Evolutionary conservation across 2,329 filamentous ascomycete genomes (phyloP).

Genomic region (Claviceps paspali): DNA sequence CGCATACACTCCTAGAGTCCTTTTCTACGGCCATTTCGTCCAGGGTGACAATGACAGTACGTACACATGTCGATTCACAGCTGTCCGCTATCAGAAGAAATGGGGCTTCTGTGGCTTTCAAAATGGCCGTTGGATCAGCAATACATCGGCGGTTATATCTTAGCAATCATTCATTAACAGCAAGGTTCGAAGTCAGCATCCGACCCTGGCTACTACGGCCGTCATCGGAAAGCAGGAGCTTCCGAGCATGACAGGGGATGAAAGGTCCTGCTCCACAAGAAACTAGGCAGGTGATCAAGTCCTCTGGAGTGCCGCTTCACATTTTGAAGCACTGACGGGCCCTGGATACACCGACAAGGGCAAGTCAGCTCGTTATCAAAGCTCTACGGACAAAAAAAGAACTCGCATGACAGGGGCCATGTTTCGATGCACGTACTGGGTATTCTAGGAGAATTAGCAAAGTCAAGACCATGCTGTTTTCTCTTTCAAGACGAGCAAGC

Average conservation of each 20-base stretch:
- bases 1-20: not conserved
- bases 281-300: not conserved
- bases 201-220: not conserved
- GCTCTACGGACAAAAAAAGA: too few relatives aligned
- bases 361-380: not conserved
- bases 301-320: not conserved
- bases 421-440: too few relatives aligned
- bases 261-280: not conserved
- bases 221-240: not conserved
- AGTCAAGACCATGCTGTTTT: too few relatives aligned
- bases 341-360: conserved; percentile 2
- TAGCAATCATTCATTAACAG: not conserved
- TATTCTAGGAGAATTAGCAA: too few relatives aligned
- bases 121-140: not conserved
- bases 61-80: too few relatives aligned
- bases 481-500: too few relatives aligned
- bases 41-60: too few relatives aligned
- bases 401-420: too few relatives aligned
- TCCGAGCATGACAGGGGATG: not conserved
- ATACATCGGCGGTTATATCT: not conserved
- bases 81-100: too few relatives aligned
- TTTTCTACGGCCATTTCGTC: too few relatives aligned
- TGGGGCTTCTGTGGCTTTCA: too few relatives aligned
- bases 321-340: not conserved
- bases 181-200: not conserved